A percentile compares a stretch with the other conserved stretches of the same genome.
phyloP scores from a whole-genome alignment of 2,329 filamentous ascomycete species.

The Leptographium procerum region DNA sequence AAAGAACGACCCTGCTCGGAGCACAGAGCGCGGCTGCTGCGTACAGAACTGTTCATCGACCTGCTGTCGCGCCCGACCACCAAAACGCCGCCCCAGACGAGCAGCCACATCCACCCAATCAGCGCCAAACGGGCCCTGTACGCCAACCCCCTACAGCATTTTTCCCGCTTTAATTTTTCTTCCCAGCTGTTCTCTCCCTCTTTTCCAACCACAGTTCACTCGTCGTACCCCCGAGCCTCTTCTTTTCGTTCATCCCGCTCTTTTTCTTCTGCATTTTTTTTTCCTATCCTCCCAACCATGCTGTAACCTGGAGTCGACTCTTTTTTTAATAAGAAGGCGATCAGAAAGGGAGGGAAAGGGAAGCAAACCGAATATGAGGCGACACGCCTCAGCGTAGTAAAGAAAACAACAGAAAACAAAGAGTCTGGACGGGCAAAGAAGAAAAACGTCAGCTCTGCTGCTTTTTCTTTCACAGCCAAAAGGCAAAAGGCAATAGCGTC shows the following conservation, averaged over 20 bases:
- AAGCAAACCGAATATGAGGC: neutral
- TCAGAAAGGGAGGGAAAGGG: neutral
- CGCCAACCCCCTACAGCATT: neutral
- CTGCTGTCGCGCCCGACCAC: neutral
- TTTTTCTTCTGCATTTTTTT: neutral
- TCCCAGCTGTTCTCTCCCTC: neutral
- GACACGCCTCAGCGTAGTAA: conserved; percentile 1
- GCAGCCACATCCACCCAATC: neutral
- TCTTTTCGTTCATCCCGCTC: neutral
- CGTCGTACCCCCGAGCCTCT: neutral
- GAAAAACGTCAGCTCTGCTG: neutral
- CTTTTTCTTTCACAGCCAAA: neutral
- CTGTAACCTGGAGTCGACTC: neutral
- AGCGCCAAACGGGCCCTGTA: neutral
- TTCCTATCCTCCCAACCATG: neutral
- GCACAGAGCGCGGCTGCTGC: neutral
- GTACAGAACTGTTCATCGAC: too few relatives aligned
- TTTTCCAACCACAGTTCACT: neutral
- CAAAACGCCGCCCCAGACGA: neutral
- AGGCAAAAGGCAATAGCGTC: neutral
- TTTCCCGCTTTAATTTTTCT: neutral
- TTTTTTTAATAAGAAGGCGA: neutral
- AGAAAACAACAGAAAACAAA: neutral
- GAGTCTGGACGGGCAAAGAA: neutral
- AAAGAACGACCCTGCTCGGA: neutral